Conservation (phyloP, 2,329 filamentous ascomycete species). For the Fusarium liriodendri region DNA sequence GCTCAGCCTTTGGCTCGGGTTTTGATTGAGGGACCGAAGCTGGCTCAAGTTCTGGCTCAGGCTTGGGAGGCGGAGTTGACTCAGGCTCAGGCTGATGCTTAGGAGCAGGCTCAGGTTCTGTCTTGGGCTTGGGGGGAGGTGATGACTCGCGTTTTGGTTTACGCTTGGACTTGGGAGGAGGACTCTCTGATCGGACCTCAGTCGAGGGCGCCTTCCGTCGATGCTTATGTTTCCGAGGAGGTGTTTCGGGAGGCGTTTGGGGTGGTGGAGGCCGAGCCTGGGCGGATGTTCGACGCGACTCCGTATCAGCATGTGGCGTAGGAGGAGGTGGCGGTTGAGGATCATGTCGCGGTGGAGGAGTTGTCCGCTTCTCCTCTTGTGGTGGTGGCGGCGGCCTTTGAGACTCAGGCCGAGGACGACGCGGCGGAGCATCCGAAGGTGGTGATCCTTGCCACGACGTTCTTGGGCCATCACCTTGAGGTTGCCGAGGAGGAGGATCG, state of each 20-base stretch:
- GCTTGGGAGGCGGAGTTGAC: background rate
- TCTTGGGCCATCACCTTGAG: conserved; percentile 49
- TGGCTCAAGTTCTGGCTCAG: background rate
- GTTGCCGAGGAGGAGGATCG: conserved; percentile 42
- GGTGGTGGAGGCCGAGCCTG: conserved; percentile 31
- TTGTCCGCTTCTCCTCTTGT: conserved; percentile 1
- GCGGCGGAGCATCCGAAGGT: conserved; percentile 38
- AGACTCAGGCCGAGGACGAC: conserved; percentile 35
- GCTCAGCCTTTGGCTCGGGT: conserved; percentile 21
- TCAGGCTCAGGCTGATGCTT: background rate
- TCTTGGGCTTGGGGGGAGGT: background rate
- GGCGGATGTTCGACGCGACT: conserved; percentile 40
- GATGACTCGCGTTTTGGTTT: conserved; percentile 34
- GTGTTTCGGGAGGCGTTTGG: conserved; percentile 33
- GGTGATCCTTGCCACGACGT: conserved; percentile 53
- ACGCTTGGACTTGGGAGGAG: conserved; percentile 32
- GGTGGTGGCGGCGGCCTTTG: conserved; percentile 5
- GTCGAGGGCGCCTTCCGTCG: conserved; percentile 39
- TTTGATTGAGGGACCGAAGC: conserved; percentile 13
- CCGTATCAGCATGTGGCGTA: conserved; percentile 21
- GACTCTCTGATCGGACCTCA: conserved; percentile 30
- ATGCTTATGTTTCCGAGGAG: conserved; percentile 40
- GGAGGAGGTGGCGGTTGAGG: conserved; percentile 38
- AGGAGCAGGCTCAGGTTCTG: background rate
- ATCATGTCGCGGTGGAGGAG: conserved; percentile 35